A percentile compares a stretch with the other conserved stretches of the same genome.
Conservation (phyloP, 805 yeast species). For the Maudiozyma barnettii region DNA sequence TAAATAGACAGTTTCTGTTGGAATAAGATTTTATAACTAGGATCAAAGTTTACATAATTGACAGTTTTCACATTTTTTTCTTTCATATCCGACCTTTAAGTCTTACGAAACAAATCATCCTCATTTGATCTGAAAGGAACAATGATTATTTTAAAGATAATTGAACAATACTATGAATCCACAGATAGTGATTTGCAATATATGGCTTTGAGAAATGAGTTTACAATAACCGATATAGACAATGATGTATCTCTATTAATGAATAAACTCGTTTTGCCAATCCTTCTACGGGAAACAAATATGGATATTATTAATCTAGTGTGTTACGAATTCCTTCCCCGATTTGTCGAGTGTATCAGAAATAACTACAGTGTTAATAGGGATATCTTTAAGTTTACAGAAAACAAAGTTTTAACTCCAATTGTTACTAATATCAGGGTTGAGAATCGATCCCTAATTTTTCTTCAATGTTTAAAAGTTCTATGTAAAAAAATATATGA, state of each 20-base stretch:
- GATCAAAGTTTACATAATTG: too few relatives aligned
- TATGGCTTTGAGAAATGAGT: conserved; percentile 78
- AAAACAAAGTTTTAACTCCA: background rate
- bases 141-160: conserved; percentile 6
- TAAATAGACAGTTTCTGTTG: too few relatives aligned
- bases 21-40: too few relatives aligned
- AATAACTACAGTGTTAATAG: background rate
- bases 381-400: background rate
- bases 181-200: conserved; percentile 24
- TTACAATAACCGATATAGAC: conserved; percentile 66
- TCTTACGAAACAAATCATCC: too few relatives aligned
- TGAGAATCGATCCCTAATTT: background rate
- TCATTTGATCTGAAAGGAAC: background rate
- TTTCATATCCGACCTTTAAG: too few relatives aligned
- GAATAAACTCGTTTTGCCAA: conserved; percentile 34
- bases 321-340: conserved; percentile 28
- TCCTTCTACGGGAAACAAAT: conserved; percentile 39
- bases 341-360: background rate
- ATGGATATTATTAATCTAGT: conserved; percentile 34
- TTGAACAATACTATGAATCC: conserved; percentile 13
- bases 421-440: background rate
- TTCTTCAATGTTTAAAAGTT: conserved; percentile 13
- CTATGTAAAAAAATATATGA: conserved; percentile 6
- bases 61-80: too few relatives aligned
- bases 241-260: conserved; percentile 53